Evolutionary conservation across 306 rosid species (phyloP).

Genomic region (Vigna hirtella): DNA sequence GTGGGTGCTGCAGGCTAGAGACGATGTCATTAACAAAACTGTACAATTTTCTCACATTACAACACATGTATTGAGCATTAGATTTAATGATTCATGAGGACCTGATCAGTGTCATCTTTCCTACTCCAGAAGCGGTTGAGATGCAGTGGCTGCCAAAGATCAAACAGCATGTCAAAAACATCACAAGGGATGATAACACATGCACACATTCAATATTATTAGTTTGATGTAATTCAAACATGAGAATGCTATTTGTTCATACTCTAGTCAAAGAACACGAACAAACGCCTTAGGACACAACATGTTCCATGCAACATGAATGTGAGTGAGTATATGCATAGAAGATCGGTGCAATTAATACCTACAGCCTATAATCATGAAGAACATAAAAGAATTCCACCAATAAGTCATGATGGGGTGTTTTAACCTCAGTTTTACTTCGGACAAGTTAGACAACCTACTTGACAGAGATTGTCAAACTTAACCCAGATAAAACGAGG

Average conservation of each 20-base stretch:
- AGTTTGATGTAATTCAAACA: slow-evolving; percentile 5
- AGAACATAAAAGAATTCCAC: too few relatives aligned
- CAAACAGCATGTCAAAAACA: slow-evolving; percentile 18
- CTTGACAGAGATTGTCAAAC: too few relatives aligned
- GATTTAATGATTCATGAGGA: slow-evolving; percentile 43
- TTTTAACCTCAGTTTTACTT: too few relatives aligned
- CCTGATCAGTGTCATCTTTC: slow-evolving; percentile 52
- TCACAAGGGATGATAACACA: slow-evolving; percentile 17
- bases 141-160: slow-evolving; percentile 57
- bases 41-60: slow-evolving; percentile 19
- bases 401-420: too few relatives aligned
- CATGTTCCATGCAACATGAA: background rate
- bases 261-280: slow-evolving; percentile 3
- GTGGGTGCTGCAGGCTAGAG: slow-evolving; percentile 45
- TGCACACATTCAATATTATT: slow-evolving; percentile 5
- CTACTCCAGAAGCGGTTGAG: slow-evolving; percentile 65
- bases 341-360: too few relatives aligned
- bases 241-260: background rate
- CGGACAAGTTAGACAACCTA: too few relatives aligned
- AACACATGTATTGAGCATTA: slow-evolving; percentile 32
- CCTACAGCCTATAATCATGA: too few relatives aligned
- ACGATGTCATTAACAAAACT: slow-evolving; percentile 29
- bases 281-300: background rate
- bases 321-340: background rate
- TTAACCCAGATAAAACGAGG: too few relatives aligned